Conservation (phyloP, 129 eudicot genomes). For the Rutidosis leptorrhynchoides region DNA sequence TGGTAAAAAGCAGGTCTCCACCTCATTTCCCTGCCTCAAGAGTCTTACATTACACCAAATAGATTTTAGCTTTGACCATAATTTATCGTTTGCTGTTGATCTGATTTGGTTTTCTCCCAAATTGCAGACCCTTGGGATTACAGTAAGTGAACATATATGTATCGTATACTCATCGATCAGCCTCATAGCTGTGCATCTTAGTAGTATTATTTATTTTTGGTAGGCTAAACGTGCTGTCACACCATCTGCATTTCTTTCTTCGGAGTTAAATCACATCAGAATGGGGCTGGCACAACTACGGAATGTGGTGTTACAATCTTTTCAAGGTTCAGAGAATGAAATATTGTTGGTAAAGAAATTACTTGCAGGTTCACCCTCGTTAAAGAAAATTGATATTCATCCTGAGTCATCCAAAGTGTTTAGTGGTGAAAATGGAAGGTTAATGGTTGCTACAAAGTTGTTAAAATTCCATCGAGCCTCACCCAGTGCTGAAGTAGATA, state of each 20-base stretch:
- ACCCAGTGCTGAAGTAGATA: background rate
- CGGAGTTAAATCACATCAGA: background rate
- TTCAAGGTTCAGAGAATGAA: background rate
- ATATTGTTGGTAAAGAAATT: background rate
- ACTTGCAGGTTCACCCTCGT: background rate
- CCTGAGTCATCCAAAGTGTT: background rate
- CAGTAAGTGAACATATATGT: too few species aligned
- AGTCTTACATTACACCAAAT: background rate
- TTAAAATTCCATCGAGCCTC: background rate
- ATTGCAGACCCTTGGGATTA: conserved; percentile 7
- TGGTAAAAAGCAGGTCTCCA: background rate
- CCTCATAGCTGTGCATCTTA: background rate
- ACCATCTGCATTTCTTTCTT: background rate
- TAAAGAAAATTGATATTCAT: background rate
- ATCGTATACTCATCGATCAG: background rate
- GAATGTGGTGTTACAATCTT: background rate
- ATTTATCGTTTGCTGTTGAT: background rate
- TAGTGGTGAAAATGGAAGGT: conserved; percentile 1
- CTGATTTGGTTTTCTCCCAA: conserved; percentile 9
- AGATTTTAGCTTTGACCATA: background rate
- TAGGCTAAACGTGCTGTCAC: background rate
- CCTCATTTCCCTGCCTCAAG: background rate
- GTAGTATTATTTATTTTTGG: background rate
- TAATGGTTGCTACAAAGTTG: background rate
- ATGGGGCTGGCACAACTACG: background rate